phyloP scores from a whole-genome alignment of 148 eudicot genomes.

The Fagopyrum esculentum region DNA sequence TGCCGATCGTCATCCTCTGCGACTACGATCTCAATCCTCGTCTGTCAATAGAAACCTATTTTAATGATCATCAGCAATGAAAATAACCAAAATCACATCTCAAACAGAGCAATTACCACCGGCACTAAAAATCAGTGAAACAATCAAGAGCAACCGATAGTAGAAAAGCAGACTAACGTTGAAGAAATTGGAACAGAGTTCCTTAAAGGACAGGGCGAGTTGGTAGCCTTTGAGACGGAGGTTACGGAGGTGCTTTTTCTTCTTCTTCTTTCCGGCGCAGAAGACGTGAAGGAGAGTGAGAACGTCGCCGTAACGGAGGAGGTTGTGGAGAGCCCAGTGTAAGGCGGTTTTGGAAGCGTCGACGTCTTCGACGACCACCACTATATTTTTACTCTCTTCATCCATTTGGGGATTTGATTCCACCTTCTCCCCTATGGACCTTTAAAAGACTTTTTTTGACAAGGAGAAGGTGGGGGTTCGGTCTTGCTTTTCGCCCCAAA shows the following conservation, averaged over 20 bases:
- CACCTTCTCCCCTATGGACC: neutral
- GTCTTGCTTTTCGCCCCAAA: neutral
- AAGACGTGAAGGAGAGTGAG: slow-evolving; percentile 69
- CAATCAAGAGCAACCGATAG: neutral
- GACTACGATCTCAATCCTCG: slow-evolving; percentile 85
- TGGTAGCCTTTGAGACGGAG: slow-evolving; percentile 65
- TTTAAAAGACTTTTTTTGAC: neutral
- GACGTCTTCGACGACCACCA: slow-evolving; percentile 74
- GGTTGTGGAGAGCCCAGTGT: slow-evolving; percentile 67
- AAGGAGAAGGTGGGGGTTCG: slow-evolving; percentile 6
- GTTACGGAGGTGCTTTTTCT: slow-evolving; percentile 45
- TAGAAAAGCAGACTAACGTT: slow-evolving; percentile 31
- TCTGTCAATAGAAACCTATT: slow-evolving; percentile 34
- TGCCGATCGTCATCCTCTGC: slow-evolving; percentile 52
- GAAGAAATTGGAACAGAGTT: slow-evolving; percentile 57
- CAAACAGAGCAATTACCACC: neutral
- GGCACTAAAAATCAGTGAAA: neutral
- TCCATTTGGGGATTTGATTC: neutral
- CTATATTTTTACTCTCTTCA: slow-evolving; percentile 57
- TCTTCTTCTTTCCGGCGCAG: slow-evolving; percentile 47
- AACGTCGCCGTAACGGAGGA: slow-evolving; percentile 64
- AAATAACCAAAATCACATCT: neutral
- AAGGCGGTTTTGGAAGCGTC: slow-evolving; percentile 77
- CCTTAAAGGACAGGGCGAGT: slow-evolving; percentile 76
- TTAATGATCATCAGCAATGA: neutral